phyloP scores from a whole-genome alignment of 2,329 filamentous ascomycete species.

The Didymella lethalis region DNA sequence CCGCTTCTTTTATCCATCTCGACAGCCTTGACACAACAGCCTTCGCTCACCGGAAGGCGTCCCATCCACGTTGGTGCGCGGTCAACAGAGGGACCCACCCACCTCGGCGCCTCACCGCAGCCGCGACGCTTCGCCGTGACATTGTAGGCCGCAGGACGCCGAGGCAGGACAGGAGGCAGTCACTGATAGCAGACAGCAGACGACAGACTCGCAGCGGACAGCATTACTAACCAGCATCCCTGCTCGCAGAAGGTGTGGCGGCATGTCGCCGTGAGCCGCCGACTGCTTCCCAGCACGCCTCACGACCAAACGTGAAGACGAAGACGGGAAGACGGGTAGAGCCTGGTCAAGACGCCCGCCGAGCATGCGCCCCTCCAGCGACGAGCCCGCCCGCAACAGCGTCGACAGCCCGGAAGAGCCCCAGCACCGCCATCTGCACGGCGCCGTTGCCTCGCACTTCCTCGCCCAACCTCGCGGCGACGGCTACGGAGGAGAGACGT shows the following conservation, averaged over 20 bases:
- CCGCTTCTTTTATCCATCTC: not conserved
- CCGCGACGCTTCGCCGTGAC: slow-evolving; percentile 11
- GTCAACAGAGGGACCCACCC: slow-evolving; percentile 18
- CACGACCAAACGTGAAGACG: slow-evolving; percentile 11
- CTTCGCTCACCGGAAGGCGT: not conserved
- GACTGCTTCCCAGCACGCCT: slow-evolving; percentile 14
- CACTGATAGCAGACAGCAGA: not conserved
- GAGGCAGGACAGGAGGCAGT: not conserved
- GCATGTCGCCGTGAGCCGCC: slow-evolving; percentile 40
- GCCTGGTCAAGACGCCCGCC: not conserved
- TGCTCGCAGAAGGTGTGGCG: slow-evolving; percentile 31
- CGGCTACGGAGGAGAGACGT: slow-evolving; percentile 42
- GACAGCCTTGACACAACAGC: not conserved
- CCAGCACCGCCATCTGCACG: slow-evolving; percentile 16
- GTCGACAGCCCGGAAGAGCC: not conserved
- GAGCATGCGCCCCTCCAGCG: slow-evolving; percentile 13
- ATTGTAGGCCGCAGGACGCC: not conserved
- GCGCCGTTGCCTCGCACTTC: not conserved
- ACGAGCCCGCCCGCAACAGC: not conserved
- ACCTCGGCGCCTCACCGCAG: slow-evolving; percentile 25
- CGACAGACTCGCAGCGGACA: not conserved
- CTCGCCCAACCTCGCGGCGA: slow-evolving; percentile 24
- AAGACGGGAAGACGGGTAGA: too few relatives aligned
- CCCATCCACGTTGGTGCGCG: not conserved
- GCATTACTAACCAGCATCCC: slow-evolving; percentile 18